Evolutionary conservation across 2,329 filamentous ascomycete species (phyloP), one percentile per base, ranked within the genome.

Genomic region (Mycogone perniciosa): DNA sequence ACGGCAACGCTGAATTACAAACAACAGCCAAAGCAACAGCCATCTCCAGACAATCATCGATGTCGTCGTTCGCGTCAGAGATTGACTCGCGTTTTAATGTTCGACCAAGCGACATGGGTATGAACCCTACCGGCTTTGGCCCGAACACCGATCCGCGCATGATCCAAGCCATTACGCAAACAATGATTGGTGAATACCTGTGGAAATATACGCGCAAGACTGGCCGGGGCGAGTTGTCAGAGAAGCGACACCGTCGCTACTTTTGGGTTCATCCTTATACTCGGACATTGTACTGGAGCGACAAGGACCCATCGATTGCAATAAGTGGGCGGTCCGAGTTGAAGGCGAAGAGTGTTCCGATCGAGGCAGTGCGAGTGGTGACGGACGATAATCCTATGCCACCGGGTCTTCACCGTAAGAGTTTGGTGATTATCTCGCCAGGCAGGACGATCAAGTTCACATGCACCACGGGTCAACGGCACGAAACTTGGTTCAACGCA

Each of bases 231-330:
- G 88, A 90, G 56, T 83, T 95, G 70, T 97, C 91, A 0, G 86
- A 85, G 60, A 95, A 91, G 50, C 82, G 93, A 47, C 93, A 99
- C 69, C 83, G 89, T 55, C 85, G 93, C 31, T 99, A 96, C 76
- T 99, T 99, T 78, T 99, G 93, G 93, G 89, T 99, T 26, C 93
- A 99, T 65, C 93, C 93, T 0, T 99, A 97, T 70, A 99, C 92
- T 3, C 82, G 91, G 45, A 96, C 92, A 5, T 70, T 99, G 60
- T 97, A 97, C 76, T 99, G 93, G 93, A 95, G 91, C 65, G 88
- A 95, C 58, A 79, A 85, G 48, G 91, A 97, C 65, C 93, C 93
- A 6, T 85, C 88, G 31, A 20, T 20, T 20, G 20, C 20, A 20
- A 79, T 77, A 43, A 87, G 85, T 43, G 88, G 88, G n/a, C 84